These are phyloP conservation scores for Hypomyces rosellus DNA, from an alignment of 2,329 filamentous ascomycete species.

Conservation along the genomic window DNA sequence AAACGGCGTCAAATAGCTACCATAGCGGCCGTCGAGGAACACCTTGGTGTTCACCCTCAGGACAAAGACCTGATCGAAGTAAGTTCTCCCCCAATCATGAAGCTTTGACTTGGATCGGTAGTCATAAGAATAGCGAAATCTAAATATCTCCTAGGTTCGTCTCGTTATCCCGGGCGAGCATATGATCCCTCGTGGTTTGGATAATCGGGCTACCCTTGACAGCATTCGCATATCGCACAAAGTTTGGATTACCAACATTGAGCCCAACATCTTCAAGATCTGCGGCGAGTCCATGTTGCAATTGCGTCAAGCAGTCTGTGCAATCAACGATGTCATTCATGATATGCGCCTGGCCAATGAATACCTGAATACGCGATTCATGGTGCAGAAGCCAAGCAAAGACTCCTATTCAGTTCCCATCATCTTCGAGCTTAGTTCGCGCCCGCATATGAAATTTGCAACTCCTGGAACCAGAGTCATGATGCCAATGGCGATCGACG, in stretches of 20 bases:
- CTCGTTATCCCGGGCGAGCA: conserved; percentile 25
- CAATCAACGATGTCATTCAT: conserved; percentile 26
- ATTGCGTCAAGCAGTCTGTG: conserved; percentile 22
- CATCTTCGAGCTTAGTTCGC: conserved; percentile 17
- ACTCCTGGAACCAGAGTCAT: background rate
- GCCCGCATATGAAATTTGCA: conserved; percentile 15
- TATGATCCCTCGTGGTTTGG: conserved; percentile 21
- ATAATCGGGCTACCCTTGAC: conserved; percentile 19
- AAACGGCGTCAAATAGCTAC: conserved; percentile 13
- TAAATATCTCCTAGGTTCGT: conserved; percentile 13
- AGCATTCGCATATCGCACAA: conserved; percentile 21
- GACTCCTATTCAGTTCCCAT: conserved; percentile 14
- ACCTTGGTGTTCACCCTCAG: conserved; percentile 19
- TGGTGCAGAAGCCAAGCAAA: conserved; percentile 22
- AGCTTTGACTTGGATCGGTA: background rate
- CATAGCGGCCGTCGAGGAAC: conserved; percentile 16
- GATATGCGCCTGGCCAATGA: conserved; percentile 26
- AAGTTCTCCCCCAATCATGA: background rate
- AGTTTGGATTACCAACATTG: conserved; percentile 25
- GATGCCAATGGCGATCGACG: background rate
- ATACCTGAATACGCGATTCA: conserved; percentile 18
- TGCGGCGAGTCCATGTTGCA: conserved; percentile 16
- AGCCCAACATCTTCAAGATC: conserved; percentile 22
- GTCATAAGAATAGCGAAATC: background rate
- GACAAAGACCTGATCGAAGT: conserved; percentile 20